Conservation (phyloP, 1,284 basidiomycete genomes). For the Blastosporella zonata region DNA sequence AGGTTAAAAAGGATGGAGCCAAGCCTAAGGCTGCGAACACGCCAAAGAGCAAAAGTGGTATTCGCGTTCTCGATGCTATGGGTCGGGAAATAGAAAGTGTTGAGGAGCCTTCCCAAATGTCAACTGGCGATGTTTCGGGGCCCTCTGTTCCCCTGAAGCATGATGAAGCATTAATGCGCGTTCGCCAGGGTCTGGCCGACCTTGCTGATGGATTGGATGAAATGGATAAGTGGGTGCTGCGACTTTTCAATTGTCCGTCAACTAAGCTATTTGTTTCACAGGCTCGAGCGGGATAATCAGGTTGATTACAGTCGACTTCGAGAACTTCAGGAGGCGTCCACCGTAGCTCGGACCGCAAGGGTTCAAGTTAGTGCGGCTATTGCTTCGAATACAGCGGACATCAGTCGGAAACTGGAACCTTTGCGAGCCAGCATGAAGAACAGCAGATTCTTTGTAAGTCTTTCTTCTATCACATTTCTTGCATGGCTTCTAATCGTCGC, state of each 20-base stretch:
- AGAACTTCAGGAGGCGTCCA: constrained; percentile 54
- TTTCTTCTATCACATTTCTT: background rate
- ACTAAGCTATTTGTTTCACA: constrained; percentile 10
- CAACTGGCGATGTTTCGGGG: constrained; percentile 25
- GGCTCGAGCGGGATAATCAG: constrained; percentile 27
- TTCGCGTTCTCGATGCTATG: constrained; percentile 68
- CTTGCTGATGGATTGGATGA: constrained; percentile 54
- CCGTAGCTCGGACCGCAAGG: constrained; percentile 46
- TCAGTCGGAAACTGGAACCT: constrained; percentile 33
- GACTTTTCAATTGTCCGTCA: constrained; percentile 5
- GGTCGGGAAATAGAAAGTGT: constrained; percentile 49
- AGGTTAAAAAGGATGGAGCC: constrained; percentile 13
- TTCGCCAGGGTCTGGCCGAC: constrained; percentile 54
- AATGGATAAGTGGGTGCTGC: constrained; percentile 45
- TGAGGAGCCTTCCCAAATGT: constrained; percentile 25
- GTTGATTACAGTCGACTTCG: constrained; percentile 44
- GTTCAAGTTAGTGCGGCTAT: constrained; percentile 42
- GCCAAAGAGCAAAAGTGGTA: constrained; percentile 38
- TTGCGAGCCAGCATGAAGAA: constrained; percentile 36
- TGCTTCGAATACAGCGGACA: constrained; percentile 35
- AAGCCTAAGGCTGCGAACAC: constrained; percentile 22
- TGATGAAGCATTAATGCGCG: constrained; percentile 50
- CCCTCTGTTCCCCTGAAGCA: constrained; percentile 38
- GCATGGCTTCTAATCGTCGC: background rate
- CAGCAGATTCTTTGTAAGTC: constrained; percentile 27